Conservation (phyloP, 108 stramenopile species). For the Cyclostephanos invisitatus region DNA sequence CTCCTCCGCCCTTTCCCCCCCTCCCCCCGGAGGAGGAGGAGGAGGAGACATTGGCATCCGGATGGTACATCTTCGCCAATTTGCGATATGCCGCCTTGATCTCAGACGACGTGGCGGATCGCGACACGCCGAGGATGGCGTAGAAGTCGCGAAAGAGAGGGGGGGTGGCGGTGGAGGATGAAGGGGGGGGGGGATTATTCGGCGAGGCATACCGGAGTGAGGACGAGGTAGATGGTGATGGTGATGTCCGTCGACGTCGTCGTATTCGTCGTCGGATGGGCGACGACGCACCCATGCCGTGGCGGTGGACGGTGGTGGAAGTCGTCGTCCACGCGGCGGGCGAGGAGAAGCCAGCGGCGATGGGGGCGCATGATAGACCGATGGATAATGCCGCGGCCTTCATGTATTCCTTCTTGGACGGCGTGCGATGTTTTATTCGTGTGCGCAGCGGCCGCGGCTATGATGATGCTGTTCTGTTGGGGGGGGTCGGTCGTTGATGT, state of each 20-base stretch:
- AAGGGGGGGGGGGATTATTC: slow-evolving; percentile 33
- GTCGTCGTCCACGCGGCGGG: slow-evolving; percentile 15
- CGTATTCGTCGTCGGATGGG: too few species aligned
- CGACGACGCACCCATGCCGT: background rate
- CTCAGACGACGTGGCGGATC: slow-evolving; percentile 66
- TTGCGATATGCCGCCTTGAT: slow-evolving; percentile 90
- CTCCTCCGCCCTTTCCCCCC: background rate
- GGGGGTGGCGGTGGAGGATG: slow-evolving; percentile 69
- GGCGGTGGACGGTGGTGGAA: background rate
- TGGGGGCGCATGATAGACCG: slow-evolving; percentile 24
- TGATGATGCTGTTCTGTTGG: too few species aligned
- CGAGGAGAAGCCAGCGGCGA: slow-evolving; percentile 41
- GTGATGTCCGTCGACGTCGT: slow-evolving; percentile 5
- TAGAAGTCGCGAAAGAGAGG: slow-evolving; percentile 76
- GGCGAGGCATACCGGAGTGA: slow-evolving; percentile 2
- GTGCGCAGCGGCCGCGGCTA: too few species aligned
- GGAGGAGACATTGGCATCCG: slow-evolving; percentile 89
- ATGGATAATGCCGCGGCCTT: slow-evolving; percentile 21
- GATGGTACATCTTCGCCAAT: slow-evolving; percentile 81
- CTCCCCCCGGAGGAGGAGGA: too few species aligned
- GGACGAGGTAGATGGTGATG: background rate
- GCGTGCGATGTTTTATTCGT: background rate
- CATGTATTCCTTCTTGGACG: slow-evolving; percentile 16
- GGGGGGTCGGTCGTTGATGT: background rate
- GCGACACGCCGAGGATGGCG: slow-evolving; percentile 68